Evolutionary conservation across 2,329 filamentous ascomycete species (phyloP).

Genomic region (Whalleya microplaca): DNA sequence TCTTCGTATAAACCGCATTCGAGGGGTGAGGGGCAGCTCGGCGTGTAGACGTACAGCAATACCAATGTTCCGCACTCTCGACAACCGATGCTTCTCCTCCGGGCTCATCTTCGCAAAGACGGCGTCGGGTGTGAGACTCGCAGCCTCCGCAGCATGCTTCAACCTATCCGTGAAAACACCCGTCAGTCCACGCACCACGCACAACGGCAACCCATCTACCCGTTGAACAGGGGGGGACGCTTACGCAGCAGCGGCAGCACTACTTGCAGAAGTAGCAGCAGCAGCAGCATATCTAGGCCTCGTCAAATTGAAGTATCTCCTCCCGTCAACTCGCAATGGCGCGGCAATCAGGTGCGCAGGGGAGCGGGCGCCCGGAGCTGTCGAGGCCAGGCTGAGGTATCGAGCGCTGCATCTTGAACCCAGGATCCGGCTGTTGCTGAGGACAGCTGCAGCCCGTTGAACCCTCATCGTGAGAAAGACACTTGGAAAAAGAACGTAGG

Average conservation of each 20-base stretch:
- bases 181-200: slow-evolving; percentile 2
- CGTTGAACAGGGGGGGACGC: slow-evolving; percentile 22
- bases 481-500: slow-evolving; percentile 14
- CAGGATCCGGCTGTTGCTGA: slow-evolving; percentile 43
- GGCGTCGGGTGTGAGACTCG: slow-evolving; percentile 57
- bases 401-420: slow-evolving; percentile 38
- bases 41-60: slow-evolving; percentile 72
- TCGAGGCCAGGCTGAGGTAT: slow-evolving; percentile 39
- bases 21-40: slow-evolving; percentile 4
- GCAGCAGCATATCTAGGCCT: slow-evolving; percentile 38
- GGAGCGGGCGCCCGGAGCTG: slow-evolving; percentile 31
- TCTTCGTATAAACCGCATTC: slow-evolving; percentile 1
- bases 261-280: too few species aligned
- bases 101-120: slow-evolving; percentile 81
- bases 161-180: slow-evolving; percentile 39
- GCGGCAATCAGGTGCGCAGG: slow-evolving; percentile 39
- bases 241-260: slow-evolving; percentile 46
- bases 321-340: slow-evolving; percentile 37
- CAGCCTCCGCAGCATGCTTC: slow-evolving; percentile 55
- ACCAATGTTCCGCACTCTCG: slow-evolving; percentile 91
- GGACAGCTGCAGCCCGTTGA: slow-evolving; percentile 42
- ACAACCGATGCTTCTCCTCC: slow-evolving; percentile 76
- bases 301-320: slow-evolving; percentile 46
- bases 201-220: not conserved
- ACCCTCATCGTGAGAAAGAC: slow-evolving; percentile 44